Conservation (phyloP, 768 basidiomycete genomes). For the Rubroboletus pulcherrimus region DNA sequence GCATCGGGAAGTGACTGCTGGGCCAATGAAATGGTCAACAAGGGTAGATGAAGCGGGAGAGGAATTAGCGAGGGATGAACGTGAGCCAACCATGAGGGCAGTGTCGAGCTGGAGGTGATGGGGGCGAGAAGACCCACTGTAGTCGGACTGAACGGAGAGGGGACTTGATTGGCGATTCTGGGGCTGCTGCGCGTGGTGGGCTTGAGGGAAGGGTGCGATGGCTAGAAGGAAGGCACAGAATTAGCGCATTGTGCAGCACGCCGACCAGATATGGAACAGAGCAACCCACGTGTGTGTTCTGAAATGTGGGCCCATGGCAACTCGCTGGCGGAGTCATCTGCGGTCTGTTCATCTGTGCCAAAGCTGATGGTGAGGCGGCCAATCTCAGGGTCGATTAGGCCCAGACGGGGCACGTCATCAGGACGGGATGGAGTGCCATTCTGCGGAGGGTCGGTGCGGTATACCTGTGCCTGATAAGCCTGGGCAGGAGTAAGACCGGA, state of each 20-base stretch:
- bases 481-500: constrained; percentile 71
- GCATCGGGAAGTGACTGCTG: constrained; percentile 39
- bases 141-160: constrained; percentile 38
- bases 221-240: constrained; percentile 22
- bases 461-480: constrained; percentile 76
- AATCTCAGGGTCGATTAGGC: constrained; percentile 52
- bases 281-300: constrained; percentile 43
- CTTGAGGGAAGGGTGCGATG: constrained; percentile 24
- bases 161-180: constrained; percentile 34
- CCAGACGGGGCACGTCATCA: constrained; percentile 36
- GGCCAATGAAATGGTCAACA: constrained; percentile 31
- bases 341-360: constrained; percentile 32
- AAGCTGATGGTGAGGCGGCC: constrained; percentile 61
- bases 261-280: constrained; percentile 27
- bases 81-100: constrained; percentile 37
- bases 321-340: constrained; percentile 46
- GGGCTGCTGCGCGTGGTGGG: constrained; percentile 21
- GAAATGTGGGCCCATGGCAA: constrained; percentile 49
- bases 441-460: constrained; percentile 41
- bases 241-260: constrained; percentile 27
- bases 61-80: constrained; percentile 40
- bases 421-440: constrained; percentile 27
- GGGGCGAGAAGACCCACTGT: constrained; percentile 35
- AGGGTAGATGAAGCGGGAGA: constrained; percentile 43
- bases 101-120: constrained; percentile 63